A percentile compares a stretch with the other conserved stretches of the same genome.
Conservation (phyloP, 176 grass and related monocot species). For the Puya raimondii region DNA sequence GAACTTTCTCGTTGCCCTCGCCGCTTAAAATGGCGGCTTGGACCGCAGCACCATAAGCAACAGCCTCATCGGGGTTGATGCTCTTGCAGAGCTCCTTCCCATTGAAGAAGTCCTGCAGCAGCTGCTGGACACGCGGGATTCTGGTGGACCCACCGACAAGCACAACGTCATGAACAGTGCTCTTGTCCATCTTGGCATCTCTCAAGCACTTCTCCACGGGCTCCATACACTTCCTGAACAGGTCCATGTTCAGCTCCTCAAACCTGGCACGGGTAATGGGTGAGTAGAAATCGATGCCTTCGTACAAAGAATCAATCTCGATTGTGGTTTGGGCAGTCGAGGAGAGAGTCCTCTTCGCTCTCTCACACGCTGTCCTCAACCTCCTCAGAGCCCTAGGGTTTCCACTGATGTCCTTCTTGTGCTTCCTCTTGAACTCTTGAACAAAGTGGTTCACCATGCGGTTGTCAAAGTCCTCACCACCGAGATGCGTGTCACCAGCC, state of each 20-base stretch:
- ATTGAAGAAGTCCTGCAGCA: conserved; percentile 94
- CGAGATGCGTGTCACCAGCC: conserved; percentile 77
- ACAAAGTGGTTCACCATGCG: conserved; percentile 91
- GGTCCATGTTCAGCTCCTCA: conserved; percentile 96
- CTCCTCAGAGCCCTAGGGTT: conserved; percentile 65
- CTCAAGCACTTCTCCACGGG: conserved; percentile 86
- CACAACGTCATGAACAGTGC: conserved; percentile 70
- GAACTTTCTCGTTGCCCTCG: conserved; percentile 83
- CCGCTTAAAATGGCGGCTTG: conserved; percentile 81
- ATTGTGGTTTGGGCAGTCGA: conserved; percentile 89
- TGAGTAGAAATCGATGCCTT: conserved; percentile 91
- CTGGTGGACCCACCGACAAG: conserved; percentile 86
- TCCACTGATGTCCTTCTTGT: conserved; percentile 91
- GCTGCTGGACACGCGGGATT: conserved; percentile 77
- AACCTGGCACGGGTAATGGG: conserved; percentile 87
- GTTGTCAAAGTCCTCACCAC: conserved; percentile 96
- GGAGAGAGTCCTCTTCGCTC: conserved; percentile 82
- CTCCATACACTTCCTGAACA: conserved; percentile 91
- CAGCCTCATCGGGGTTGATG: conserved; percentile 96
- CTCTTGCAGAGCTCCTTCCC: conserved; percentile 98
- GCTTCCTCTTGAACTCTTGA: conserved; percentile 85
- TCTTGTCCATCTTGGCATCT: conserved; percentile 98
- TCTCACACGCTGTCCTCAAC: conserved; percentile 72
- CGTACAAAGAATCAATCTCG: conserved; percentile 83
- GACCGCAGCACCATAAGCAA: conserved; percentile 86